Evolutionary conservation across 352 stramenopile species (phyloP), one percentile per base, ranked within the genome.

Genomic region (Globisporangium heterothallicum): DNA sequence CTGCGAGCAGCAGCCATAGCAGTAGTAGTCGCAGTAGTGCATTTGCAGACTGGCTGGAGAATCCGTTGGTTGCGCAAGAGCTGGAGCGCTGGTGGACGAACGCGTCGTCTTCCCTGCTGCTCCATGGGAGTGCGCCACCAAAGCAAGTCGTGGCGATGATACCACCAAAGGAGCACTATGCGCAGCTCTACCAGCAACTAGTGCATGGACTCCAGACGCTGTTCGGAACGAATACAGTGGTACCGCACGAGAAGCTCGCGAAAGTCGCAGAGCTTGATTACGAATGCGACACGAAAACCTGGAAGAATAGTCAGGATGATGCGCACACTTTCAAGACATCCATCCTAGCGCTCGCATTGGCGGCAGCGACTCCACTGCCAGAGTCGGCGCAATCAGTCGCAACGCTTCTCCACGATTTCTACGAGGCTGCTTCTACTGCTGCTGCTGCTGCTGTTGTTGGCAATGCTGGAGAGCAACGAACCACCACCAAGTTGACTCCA

Each of bases 61-160:
- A 14, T 16, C 47, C 47, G 5, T 4, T 9, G 21, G 21, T 54
- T 10, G 32, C 21, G n/a, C 47, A 7, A 18, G 47, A 45, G 12
- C 32, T 54, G 32, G 47, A 54, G 29, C n/a, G 26, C 1, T 54
- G 47, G 47, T 45, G 47, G 47, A 21, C 21, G 14, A 0, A 10
- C 32, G 2, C 21, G 22, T 16, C 30, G 22, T 21, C 14, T 16
- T 9, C n/a, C n/a, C n/a, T n/a, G n/a, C n/a, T 49, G 10, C 43
- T 49, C 1, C 43, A 49, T 12, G 7, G 14, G 6, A 36, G 25
- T n/a, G 7, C 13, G 6, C 30, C 40, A 25, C 18, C 26, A 9
- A 10, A 10, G 19, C 9, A 30, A 43, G 10, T 13, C 29, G 46
- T 13, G 22, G 4, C 14, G 6, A 19, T 6, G 2, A 9, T n/a